Conservation (phyloP, 2,329 filamentous ascomycete genomes). For the Epichloe bromicola region DNA sequence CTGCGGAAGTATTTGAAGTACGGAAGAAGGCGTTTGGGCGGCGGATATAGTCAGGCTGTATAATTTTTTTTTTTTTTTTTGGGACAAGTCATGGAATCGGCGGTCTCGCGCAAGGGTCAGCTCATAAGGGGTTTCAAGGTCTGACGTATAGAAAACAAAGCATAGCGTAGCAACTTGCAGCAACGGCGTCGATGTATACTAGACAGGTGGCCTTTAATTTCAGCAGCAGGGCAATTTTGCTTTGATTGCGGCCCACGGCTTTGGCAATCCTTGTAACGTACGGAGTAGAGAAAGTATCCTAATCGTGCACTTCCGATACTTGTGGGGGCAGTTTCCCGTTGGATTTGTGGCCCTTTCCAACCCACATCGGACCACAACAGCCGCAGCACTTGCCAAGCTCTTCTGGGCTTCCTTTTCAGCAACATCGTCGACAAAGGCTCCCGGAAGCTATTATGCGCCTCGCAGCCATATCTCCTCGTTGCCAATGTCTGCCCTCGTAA, state of each 20-base stretch:
- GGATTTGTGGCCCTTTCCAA: neutral
- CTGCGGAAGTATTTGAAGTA: slow-evolving; percentile 65
- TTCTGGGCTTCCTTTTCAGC: neutral
- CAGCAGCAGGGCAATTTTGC: neutral
- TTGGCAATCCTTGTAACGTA: too few species aligned
- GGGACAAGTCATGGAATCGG: neutral
- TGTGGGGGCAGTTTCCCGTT: neutral
- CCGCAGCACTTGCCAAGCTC: neutral
- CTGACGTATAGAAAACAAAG: neutral
- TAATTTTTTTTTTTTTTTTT: slow-evolving; percentile 18
- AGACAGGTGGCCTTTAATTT: neutral
- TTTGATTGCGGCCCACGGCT: too few species aligned
- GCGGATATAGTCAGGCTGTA: slow-evolving; percentile 53
- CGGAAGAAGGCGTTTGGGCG: slow-evolving; percentile 41
- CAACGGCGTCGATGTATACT: neutral
- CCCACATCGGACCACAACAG: neutral
- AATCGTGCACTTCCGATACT: too few species aligned
- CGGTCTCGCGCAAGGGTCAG: neutral
- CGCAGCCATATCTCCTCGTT: slow-evolving; percentile 22
- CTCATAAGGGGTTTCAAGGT: neutral
- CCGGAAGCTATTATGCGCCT: slow-evolving; percentile 33
- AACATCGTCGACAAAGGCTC: slow-evolving; percentile 5
- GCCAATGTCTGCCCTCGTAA: slow-evolving; percentile 35
- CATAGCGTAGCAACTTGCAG: neutral
- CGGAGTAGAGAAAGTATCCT: too few species aligned